Percentiles rank a stretch among this genome's conserved stretches.
Evolutionary conservation across 2,329 filamentous ascomycete species (phyloP).

Genomic region (Eutypella sp.): DNA sequence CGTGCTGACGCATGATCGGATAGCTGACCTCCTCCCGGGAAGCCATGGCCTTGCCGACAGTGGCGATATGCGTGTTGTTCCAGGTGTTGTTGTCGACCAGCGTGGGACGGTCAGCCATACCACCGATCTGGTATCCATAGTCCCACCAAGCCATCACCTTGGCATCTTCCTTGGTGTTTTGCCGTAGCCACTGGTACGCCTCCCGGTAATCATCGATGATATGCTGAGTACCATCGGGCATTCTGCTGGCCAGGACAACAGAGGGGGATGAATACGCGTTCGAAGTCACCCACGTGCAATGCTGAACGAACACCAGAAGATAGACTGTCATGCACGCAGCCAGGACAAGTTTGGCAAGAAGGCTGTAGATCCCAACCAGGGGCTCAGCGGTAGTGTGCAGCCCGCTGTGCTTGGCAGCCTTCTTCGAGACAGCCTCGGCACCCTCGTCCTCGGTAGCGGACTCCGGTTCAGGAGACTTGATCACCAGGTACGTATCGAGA

Average conservation of each 20-base stretch:
- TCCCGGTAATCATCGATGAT: slow-evolving; percentile 99
- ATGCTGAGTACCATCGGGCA: slow-evolving; percentile 93
- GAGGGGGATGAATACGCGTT: slow-evolving; percentile 98
- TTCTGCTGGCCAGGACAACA: slow-evolving; percentile 84
- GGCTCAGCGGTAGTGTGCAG: slow-evolving; percentile 70
- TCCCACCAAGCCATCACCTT: slow-evolving; percentile 99
- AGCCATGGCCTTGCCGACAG: slow-evolving; percentile 98
- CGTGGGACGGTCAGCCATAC: slow-evolving; percentile 96
- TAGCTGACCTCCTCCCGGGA: slow-evolving; percentile 97
- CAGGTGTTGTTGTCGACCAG: slow-evolving; percentile 99
- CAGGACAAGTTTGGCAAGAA: slow-evolving; percentile 73
- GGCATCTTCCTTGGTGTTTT: slow-evolving; percentile 90
- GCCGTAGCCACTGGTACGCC: slow-evolving; percentile 98
- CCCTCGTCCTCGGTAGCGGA: slow-evolving; percentile 38
- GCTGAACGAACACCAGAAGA: slow-evolving; percentile 86
- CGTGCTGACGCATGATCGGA: slow-evolving; percentile 95
- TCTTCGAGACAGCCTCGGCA: slow-evolving; percentile 53
- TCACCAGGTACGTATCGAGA: slow-evolving; percentile 76
- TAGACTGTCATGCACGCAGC: slow-evolving; percentile 70
- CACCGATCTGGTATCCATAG: slow-evolving; percentile 98
- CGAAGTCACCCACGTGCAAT: slow-evolving; percentile 99
- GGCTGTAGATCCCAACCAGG: slow-evolving; percentile 76
- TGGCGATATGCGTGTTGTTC: slow-evolving; percentile 99
- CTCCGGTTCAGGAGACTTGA: slow-evolving; percentile 55
- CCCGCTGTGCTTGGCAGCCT: slow-evolving; percentile 45